Conservation (phyloP, 2,329 filamentous ascomycete genomes). For the Calonectria pauciramosa region DNA sequence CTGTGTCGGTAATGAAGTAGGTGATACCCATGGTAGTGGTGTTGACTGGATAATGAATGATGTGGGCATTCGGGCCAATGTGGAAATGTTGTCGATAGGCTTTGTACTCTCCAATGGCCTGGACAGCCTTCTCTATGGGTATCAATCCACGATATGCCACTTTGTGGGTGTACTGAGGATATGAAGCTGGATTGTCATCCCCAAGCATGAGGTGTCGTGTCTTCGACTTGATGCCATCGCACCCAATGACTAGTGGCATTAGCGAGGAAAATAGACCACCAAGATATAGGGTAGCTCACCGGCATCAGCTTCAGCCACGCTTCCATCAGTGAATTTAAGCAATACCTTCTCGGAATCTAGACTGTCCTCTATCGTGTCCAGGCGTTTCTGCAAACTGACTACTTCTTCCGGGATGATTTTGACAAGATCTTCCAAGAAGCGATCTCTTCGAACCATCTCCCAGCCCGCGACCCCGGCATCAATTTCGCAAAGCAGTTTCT, state of each 20-base stretch:
- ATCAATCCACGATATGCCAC: background rate
- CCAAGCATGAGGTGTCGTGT: background rate
- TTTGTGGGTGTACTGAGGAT: background rate
- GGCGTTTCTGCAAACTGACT: background rate
- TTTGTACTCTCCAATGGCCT: background rate
- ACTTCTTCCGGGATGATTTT: background rate
- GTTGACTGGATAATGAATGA: background rate
- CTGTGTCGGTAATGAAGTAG: background rate
- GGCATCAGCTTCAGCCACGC: background rate
- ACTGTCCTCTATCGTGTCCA: background rate
- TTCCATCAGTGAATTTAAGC: background rate
- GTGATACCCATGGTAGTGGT: background rate
- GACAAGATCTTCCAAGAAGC: slow-evolving; percentile 6
- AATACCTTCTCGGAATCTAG: background rate
- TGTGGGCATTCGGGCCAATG: background rate
- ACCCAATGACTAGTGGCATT: background rate
- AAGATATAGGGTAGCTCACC: background rate
- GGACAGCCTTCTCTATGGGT: background rate
- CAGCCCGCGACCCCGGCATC: background rate
- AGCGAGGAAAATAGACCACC: background rate
- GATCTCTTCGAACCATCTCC: slow-evolving; percentile 1
- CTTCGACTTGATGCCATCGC: background rate
- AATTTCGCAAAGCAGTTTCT: background rate
- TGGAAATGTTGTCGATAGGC: background rate
- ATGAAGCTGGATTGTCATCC: background rate